Base-by-base conservation (phyloP, 768 basidiomycete species). In the Russula ochroleuca region DNA sequence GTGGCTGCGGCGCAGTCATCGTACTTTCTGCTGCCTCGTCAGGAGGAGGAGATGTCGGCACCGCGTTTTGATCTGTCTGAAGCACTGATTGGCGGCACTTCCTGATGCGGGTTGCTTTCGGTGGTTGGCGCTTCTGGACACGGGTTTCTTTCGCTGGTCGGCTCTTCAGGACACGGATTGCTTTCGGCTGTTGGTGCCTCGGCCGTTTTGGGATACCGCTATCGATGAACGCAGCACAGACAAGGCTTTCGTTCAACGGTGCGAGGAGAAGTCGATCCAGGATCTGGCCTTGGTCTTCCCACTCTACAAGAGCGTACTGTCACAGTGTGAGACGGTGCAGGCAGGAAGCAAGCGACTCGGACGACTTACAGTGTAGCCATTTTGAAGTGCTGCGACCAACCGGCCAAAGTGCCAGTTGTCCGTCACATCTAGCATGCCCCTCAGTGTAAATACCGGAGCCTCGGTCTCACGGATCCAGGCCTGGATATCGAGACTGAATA, bases 301-400 rank as follows among this genome's bases (percentile, higher is more conserved):
- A 64, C 3, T 17, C 2, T 15, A 52, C 67, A 13, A 62, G 5
- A 11, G 55, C 63, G 19, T 54, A 61, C 66, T 57, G 15, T 11
- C 13, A 31, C 41, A 31, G 13, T 8, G 19, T 59, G 28, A 59
- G 58, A 15, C 8, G 15, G 10, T 0, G 13, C 4, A 5, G 5
- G 17, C 13, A 35, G 15, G 4, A 28, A 15, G 15, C 14, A 15
- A 37, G 40, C 5, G 28, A 28, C 28, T 28, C 28, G 40, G 3
- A 6, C 40, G 28, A 43, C 66, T 14, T 60, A 67, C 66, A 55
- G 54, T 11, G 3, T 23, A 28, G 13, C 3, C 38, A 19, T 56
- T 37, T 48, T 43, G 54, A 25, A 66, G 38, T 19, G 35, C 33
- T 6, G 37, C 19, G 5, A 63, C 40, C 15, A 66, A 41, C 11